Percentiles rank a stretch among this genome's conserved stretches.
Conservation (phyloP, 331 rosid genomes). For the Dryas integrifolia region DNA sequence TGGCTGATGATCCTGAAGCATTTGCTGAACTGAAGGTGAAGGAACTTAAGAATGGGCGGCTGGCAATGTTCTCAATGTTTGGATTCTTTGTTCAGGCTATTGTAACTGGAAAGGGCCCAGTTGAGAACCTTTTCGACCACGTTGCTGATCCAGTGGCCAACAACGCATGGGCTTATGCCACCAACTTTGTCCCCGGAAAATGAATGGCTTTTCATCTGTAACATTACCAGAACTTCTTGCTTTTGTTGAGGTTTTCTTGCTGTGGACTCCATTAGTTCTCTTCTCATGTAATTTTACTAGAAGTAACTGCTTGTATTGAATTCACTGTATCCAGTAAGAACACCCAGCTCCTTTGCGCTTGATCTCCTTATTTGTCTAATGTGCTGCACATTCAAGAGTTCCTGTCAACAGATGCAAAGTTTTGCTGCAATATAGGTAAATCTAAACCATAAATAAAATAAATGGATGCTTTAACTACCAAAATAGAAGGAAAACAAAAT, state of each 20-base stretch:
- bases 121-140: conserved; percentile 80
- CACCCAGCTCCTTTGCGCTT: conserved; percentile 3
- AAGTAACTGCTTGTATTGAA: conserved; percentile 32
- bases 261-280: conserved; percentile 26
- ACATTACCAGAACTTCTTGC: conserved; percentile 25
- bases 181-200: conserved; percentile 90
- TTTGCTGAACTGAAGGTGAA: conserved; percentile 92
- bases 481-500: background rate
- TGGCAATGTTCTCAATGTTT: conserved; percentile 90
- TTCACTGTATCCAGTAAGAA: conserved; percentile 10
- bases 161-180: conserved; percentile 92
- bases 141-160: conserved; percentile 84
- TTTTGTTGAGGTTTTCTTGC: conserved; percentile 28
- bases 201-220: conserved; percentile 14
- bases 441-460: background rate
- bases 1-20: conserved; percentile 91
- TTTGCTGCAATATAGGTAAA: background rate
- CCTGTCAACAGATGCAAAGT: background rate
- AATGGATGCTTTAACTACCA: background rate
- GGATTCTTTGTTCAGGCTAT: conserved; percentile 95
- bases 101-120: conserved; percentile 84
- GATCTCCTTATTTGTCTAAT: background rate
- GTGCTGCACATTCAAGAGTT: background rate
- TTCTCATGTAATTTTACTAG: conserved; percentile 38
- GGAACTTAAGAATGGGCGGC: conserved; percentile 77